Percentiles rank a stretch among this genome's conserved stretches.
These are phyloP conservation scores for Cynanchum wilfordii DNA, from an alignment of 257 asterid genomes.

Conservation along the genomic window DNA sequence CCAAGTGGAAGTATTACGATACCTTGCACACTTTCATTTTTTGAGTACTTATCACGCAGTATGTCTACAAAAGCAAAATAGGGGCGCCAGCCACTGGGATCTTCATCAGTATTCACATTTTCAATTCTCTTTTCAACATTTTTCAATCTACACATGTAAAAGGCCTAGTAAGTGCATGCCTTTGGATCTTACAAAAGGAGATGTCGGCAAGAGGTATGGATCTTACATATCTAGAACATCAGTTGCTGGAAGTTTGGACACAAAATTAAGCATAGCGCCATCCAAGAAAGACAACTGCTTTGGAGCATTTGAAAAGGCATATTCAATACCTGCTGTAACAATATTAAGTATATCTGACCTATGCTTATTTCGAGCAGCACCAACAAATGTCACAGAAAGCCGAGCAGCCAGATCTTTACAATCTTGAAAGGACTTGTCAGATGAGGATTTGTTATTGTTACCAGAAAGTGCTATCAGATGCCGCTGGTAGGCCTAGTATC, in stretches of 20 bases:
- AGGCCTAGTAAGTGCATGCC: conserved; percentile 2
- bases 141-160: conserved; percentile 40
- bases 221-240: conserved; percentile 86
- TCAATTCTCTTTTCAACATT: conserved; percentile 63
- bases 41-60: conserved; percentile 68
- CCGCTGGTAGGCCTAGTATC: conserved; percentile 62
- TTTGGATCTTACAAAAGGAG: neutral
- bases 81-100: conserved; percentile 94
- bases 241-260: conserved; percentile 71
- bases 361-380: conserved; percentile 78
- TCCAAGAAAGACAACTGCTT: conserved; percentile 81
- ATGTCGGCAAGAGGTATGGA: conserved; percentile 15
- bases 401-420: conserved; percentile 82
- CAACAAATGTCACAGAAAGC: conserved; percentile 70
- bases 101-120: conserved; percentile 62
- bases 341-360: conserved; percentile 59
- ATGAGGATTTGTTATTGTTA: conserved; percentile 38
- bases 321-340: conserved; percentile 66
- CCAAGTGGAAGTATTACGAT: conserved; percentile 14
- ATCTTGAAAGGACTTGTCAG: conserved; percentile 63
- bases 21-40: conserved; percentile 76
- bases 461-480: conserved; percentile 44
- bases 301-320: conserved; percentile 82
- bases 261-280: conserved; percentile 70
- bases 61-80: conserved; percentile 58